A percentile compares a stretch with the other conserved stretches of the same genome.
Evolutionary conservation across 345 rosid genomes (phyloP).

Genomic region (Gossypium thurberi): DNA sequence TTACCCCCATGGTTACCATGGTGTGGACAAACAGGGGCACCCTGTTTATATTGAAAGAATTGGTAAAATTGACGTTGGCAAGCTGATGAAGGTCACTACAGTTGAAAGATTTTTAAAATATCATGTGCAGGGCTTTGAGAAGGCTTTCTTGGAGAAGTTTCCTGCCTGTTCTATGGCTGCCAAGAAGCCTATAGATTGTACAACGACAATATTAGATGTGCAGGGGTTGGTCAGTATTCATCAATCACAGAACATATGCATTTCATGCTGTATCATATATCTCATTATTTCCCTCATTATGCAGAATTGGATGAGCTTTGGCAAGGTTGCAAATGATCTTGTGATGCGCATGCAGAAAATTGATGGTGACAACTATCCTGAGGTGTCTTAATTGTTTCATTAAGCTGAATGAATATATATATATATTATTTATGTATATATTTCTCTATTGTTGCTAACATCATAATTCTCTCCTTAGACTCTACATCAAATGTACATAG

Average conservation of each 20-base stretch:
- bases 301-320: constrained; percentile 89
- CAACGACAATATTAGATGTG: constrained; percentile 76
- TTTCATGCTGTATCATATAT: neutral
- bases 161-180: constrained; percentile 88
- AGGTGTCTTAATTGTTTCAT: constrained; percentile 41
- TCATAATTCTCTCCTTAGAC: constrained; percentile 43
- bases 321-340: constrained; percentile 86
- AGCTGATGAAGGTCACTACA: constrained; percentile 74
- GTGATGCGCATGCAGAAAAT: constrained; percentile 92
- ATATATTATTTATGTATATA: constrained; percentile 2
- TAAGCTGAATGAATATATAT: neutral
- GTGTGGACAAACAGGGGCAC: constrained; percentile 78
- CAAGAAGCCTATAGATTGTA: constrained; percentile 68
- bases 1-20: constrained; percentile 98
- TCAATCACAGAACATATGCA: constrained; percentile 2
- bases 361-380: constrained; percentile 98
- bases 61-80: constrained; percentile 69
- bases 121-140: constrained; percentile 91
- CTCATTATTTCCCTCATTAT: constrained; percentile 14
- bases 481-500: constrained; percentile 84
- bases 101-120: constrained; percentile 83
- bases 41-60: constrained; percentile 87
- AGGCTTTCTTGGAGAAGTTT: constrained; percentile 76
- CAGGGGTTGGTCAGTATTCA: constrained; percentile 65
- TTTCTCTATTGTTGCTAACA: constrained; percentile 12